Evolutionary conservation across 1,284 basidiomycete genomes (phyloP).

Genomic region (Sanghuangporus baumii): DNA sequence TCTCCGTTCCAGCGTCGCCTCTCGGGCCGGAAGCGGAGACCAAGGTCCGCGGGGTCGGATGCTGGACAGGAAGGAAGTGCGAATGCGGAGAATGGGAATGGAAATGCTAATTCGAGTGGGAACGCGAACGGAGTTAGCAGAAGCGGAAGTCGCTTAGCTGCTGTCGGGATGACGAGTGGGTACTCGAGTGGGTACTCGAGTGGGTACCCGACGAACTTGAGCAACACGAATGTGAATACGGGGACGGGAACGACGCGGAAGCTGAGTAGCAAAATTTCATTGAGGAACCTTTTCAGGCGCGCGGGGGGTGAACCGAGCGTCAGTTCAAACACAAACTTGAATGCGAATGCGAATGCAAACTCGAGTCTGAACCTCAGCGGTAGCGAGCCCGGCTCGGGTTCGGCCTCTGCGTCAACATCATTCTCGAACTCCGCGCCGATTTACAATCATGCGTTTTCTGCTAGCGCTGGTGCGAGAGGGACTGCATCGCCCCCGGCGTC

Average conservation of each 20-base stretch:
- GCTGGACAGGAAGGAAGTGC: slow-evolving; percentile 4
- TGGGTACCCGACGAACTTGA: not conserved
- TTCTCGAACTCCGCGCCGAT: slow-evolving; percentile 7
- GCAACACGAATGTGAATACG: not conserved
- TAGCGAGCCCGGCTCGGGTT: slow-evolving; percentile 4
- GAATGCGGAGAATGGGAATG: not conserved
- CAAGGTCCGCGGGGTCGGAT: slow-evolving; percentile 13
- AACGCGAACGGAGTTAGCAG: not conserved
- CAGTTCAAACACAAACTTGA: not conserved
- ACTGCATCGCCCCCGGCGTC: slow-evolving; percentile 4
- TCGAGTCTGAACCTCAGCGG: not conserved
- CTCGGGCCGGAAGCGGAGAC: slow-evolving; percentile 6
- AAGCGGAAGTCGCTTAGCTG: not conserved
- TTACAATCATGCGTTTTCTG: not conserved
- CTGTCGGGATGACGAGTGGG: not conserved
- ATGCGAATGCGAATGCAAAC: not conserved
- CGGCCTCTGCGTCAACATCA: slow-evolving; percentile 6
- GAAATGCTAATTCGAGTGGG: not conserved
- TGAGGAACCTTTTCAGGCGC: slow-evolving; percentile 13
- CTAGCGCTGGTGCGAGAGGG: not conserved
- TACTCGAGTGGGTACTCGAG: not conserved
- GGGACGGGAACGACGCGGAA: not conserved
- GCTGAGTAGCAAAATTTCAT: slow-evolving; percentile 16
- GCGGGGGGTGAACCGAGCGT: not conserved
- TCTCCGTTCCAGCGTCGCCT: not conserved